Conservation (phyloP, 805 yeast species). For the Phaffomyces antillensis region DNA sequence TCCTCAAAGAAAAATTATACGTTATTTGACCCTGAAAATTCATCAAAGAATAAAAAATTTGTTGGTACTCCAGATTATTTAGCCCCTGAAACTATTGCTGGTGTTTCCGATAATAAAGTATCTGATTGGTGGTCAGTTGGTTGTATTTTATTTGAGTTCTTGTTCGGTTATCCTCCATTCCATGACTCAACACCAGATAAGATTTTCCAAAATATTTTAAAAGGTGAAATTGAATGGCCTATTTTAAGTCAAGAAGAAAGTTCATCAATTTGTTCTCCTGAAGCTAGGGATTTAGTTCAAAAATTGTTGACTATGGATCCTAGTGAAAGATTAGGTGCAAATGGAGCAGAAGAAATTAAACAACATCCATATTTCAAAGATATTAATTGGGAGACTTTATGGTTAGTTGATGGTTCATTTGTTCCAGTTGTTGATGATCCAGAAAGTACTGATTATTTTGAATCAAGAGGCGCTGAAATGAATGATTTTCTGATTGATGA, state of each 20-base stretch:
- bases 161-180: conserved; percentile 93
- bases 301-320: conserved; percentile 61
- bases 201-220: conserved; percentile 77
- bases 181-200: conserved; percentile 72
- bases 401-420: conserved; percentile 69
- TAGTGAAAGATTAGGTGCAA: conserved; percentile 60
- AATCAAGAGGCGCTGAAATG: conserved; percentile 77
- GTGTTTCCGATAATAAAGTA: conserved; percentile 71
- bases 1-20: conserved; percentile 36
- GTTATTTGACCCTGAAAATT: conserved; percentile 65
- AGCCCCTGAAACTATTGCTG: conserved; percentile 92
- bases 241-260: conserved; percentile 46
- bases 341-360: conserved; percentile 75
- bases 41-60: conserved; percentile 52
- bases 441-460: conserved; percentile 87
- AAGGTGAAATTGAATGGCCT: conserved; percentile 82
- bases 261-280: conserved; percentile 47
- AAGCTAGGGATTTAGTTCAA: conserved; percentile 68
- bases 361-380: conserved; percentile 69
- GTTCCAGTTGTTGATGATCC: conserved; percentile 76
- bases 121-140: conserved; percentile 99
- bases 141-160: conserved; percentile 85
- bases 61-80: conserved; percentile 98
- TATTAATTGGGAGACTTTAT: conserved; percentile 69
- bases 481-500: conserved; percentile 47